These are phyloP conservation scores for Exophiala mesophila DNA, from an alignment of 2,329 filamentous ascomycete species.

Conservation along the genomic window DNA sequence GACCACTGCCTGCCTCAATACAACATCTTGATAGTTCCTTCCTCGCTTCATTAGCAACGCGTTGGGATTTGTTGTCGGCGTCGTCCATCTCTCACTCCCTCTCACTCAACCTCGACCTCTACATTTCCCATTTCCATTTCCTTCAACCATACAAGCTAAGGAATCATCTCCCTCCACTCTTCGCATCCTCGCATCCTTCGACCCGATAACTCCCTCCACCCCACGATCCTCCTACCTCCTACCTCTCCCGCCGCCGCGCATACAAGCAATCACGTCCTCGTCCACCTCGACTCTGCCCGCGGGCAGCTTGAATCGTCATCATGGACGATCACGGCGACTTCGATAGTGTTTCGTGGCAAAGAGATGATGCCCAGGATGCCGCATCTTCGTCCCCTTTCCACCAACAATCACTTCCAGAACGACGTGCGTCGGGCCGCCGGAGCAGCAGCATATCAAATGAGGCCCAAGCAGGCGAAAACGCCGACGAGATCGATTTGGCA, in stretches of 20 bases:
- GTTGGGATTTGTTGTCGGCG: too few species aligned
- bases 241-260: neutral
- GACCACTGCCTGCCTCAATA: too few species aligned
- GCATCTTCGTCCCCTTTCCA: constrained; percentile 33
- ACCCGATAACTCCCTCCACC: too few species aligned
- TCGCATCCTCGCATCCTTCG: too few species aligned
- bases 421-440: constrained; percentile 40
- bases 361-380: constrained; percentile 50
- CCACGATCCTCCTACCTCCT: neutral
- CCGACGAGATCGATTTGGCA: constrained; percentile 54
- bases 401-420: constrained; percentile 25
- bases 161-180: neutral
- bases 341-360: constrained; percentile 74
- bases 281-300: constrained; percentile 7
- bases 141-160: too few species aligned
- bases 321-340: constrained; percentile 63
- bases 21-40: too few species aligned
- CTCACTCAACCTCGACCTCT: too few species aligned
- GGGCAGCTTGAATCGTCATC: constrained; percentile 2
- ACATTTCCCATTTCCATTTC: too few species aligned
- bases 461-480: constrained; percentile 46
- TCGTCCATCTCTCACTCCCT: too few species aligned
- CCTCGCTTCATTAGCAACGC: too few species aligned
- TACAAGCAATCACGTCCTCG: neutral
- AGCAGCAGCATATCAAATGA: constrained; percentile 42